phyloP scores from a whole-genome alignment of 441 rosid genomes.

The Hypseocharis bilobata region DNA sequence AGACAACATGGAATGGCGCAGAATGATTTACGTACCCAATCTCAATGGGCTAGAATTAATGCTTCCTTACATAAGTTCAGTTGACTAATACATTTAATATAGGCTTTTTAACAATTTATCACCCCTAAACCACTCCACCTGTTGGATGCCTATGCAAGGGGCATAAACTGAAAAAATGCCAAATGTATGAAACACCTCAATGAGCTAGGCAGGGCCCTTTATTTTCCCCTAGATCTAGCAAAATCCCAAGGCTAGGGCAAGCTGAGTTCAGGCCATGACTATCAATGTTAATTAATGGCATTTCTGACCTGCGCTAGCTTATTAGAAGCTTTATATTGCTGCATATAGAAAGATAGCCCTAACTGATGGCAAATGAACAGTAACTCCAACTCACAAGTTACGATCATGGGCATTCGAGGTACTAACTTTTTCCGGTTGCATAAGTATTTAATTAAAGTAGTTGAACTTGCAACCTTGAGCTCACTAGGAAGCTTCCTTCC shows the following conservation, averaged over 20 bases:
- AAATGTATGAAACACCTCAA: not conserved
- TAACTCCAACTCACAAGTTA: not conserved
- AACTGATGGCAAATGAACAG: not conserved
- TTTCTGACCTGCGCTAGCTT: not conserved
- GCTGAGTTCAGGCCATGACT: not conserved
- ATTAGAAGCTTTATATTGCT: not conserved
- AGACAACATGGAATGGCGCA: too few species aligned
- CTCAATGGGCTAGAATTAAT: not conserved
- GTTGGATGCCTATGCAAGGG: too few species aligned
- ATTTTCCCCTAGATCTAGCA: not conserved
- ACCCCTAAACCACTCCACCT: too few species aligned
- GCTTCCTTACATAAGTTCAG: not conserved
- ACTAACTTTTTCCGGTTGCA: not conserved
- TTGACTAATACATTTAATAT: not conserved
- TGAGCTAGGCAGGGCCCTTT: not conserved
- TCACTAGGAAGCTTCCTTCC: constrained; percentile 2
- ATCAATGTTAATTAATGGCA: too few species aligned
- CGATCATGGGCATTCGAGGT: not conserved
- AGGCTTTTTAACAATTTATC: too few species aligned
- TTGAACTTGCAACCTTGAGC: not conserved
- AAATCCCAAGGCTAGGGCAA: not conserved
- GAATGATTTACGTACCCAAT: not conserved
- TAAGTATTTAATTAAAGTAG: not conserved
- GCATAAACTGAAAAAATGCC: not conserved
- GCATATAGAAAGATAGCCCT: not conserved